Evolutionary conservation across 306 rosid genomes (phyloP).

Genomic region (Argentina anserina): DNA sequence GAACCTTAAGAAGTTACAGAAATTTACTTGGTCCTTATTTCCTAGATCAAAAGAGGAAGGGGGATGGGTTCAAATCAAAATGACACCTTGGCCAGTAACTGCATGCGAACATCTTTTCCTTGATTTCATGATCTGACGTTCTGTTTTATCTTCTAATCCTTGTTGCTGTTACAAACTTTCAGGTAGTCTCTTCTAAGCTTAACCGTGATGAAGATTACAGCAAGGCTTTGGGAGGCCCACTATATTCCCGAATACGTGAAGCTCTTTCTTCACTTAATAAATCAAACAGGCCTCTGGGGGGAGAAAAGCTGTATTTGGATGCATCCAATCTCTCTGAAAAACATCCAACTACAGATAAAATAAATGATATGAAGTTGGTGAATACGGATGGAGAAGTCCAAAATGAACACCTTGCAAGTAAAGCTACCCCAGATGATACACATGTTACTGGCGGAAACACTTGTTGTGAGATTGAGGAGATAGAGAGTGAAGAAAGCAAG

Average conservation of each 20-base stretch:
- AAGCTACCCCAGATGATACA: conserved; percentile 13
- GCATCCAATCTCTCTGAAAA: conserved; percentile 27
- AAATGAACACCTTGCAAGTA: conserved; percentile 24
- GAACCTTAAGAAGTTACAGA: not conserved
- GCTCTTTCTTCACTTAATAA: conserved; percentile 29
- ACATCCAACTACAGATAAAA: conserved; percentile 23
- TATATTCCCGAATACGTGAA: conserved; percentile 56
- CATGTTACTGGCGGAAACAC: conserved; percentile 22
- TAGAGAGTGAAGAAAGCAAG: conserved; percentile 33
- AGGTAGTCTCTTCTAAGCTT: conserved; percentile 73
- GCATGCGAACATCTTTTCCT: conserved; percentile 6
- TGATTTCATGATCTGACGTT: not conserved
- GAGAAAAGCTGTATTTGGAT: conserved; percentile 24
- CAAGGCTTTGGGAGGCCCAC: conserved; percentile 52
- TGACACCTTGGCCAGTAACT: not conserved
- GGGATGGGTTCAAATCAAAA: not conserved
- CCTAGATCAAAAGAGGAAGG: not conserved
- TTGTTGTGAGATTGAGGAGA: conserved; percentile 64
- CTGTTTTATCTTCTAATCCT: conserved; percentile 15
- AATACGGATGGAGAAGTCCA: conserved; percentile 21
- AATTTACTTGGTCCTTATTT: not conserved
- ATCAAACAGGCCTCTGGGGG: conserved; percentile 30
- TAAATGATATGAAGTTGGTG: conserved; percentile 21
- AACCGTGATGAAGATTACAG: conserved; percentile 49
- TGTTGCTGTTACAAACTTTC: conserved; percentile 14